Conservation (phyloP, 140 eudicot genomes). For the Bidens hawaiensis region DNA sequence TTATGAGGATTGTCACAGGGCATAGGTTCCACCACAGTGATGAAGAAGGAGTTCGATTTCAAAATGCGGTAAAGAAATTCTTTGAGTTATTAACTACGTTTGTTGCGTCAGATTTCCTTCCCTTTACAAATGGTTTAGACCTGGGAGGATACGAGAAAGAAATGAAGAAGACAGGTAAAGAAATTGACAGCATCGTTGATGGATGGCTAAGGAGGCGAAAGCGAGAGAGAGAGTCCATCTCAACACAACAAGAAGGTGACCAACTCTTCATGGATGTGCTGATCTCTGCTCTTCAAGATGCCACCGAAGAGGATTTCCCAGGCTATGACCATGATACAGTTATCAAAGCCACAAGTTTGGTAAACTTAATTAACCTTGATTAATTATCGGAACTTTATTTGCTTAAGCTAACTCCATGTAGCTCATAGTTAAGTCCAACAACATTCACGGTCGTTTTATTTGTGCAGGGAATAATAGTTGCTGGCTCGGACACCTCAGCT, state of each 20-base stretch:
- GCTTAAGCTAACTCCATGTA: no score
- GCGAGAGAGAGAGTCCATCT: neutral
- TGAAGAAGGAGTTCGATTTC: constrained; percentile 13
- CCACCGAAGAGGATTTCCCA: constrained; percentile 10
- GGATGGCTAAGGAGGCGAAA: constrained; percentile 37
- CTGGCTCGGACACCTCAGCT: constrained; percentile 26
- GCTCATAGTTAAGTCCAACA: no score
- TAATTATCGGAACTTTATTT: no score
- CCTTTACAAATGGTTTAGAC: constrained; percentile 18
- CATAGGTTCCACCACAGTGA: constrained; percentile 20
- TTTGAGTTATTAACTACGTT: constrained; percentile 21
- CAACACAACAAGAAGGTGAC: neutral
- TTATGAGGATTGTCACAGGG: constrained; percentile 19
- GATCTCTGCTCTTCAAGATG: constrained; percentile 16
- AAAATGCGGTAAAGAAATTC: constrained; percentile 4
- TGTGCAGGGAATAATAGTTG: no score
- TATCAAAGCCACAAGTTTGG: constrained; percentile 33
- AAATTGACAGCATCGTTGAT: constrained; percentile 23
- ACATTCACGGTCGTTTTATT: no score
- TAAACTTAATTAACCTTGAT: neutral
- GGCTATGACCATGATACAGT: constrained; percentile 31
- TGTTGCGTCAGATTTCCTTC: constrained; percentile 31
- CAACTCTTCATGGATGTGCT: constrained; percentile 39
- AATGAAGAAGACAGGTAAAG: constrained; percentile 21
- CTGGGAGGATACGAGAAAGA: constrained; percentile 27